phyloP scores from a whole-genome alignment of 768 basidiomycete species.

The Kwoniella sp. region DNA sequence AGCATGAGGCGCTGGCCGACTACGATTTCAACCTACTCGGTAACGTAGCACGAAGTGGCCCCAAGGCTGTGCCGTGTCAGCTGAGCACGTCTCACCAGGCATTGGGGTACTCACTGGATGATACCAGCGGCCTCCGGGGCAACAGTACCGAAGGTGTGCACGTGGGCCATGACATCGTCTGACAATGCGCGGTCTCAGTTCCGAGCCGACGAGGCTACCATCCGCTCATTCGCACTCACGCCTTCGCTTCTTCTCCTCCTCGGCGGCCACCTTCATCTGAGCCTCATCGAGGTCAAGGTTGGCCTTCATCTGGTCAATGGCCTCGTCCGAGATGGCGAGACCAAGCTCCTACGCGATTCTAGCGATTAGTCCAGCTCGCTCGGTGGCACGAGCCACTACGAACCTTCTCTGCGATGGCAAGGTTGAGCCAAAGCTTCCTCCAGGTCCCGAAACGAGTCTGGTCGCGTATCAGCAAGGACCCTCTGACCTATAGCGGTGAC shows the following conservation, averaged over 20 bases:
- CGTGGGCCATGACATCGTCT: conserved; percentile 99
- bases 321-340: conserved; percentile 78
- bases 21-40: conserved; percentile 63
- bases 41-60: conserved; percentile 98
- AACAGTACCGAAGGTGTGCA: conserved; percentile 90
- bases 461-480: background rate
- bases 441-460: conserved; percentile 94
- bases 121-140: conserved; percentile 94
- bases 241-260: conserved; percentile 92
- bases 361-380: background rate
- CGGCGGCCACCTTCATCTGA: conserved; percentile 86
- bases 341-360: conserved; percentile 63
- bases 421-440: conserved; percentile 91
- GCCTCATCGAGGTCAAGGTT: conserved; percentile 82
- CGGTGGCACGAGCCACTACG: background rate
- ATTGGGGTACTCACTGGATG: conserved; percentile 65
- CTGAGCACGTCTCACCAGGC: background rate
- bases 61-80: conserved; percentile 62
- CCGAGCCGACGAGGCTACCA: no score
- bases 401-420: conserved; percentile 87
- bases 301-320: conserved; percentile 89
- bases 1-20: background rate
- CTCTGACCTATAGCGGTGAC: background rate
- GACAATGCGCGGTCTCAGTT: no score
- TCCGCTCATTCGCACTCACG: conserved; percentile 50